phyloP scores from a whole-genome alignment of 768 basidiomycete genomes.

The Leccinum variicolor region DNA sequence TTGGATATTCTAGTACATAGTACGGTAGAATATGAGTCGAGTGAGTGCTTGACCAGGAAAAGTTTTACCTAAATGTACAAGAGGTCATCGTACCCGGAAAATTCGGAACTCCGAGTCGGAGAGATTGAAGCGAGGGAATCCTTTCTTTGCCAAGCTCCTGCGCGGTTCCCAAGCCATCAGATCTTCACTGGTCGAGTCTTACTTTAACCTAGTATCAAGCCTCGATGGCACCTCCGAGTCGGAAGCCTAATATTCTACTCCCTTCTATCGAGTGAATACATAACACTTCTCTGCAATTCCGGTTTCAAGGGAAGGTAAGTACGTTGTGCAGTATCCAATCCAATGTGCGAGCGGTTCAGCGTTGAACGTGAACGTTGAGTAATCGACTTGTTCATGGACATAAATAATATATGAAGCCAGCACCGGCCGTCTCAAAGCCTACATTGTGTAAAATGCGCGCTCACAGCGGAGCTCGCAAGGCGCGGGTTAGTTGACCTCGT shows the following conservation, averaged over 20 bases:
- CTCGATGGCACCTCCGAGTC: too few species aligned
- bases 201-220: too few species aligned
- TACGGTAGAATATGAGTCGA: neutral
- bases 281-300: neutral
- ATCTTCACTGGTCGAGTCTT: too few species aligned
- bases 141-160: too few species aligned
- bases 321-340: neutral
- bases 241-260: neutral
- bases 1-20: neutral
- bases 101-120: too few species aligned
- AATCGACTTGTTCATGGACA: neutral
- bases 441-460: constrained; percentile 35
- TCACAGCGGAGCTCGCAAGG: constrained; percentile 31
- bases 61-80: too few species aligned
- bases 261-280: too few species aligned
- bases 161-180: too few species aligned
- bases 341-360: neutral
- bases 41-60: neutral
- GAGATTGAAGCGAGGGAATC: too few species aligned
- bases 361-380: neutral
- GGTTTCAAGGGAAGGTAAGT: neutral
- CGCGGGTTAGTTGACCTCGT: constrained; percentile 32
- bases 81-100: too few species aligned
- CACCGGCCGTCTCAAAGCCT: constrained; percentile 8
- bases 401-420: neutral